Evolutionary conservation across 1,284 basidiomycete species (phyloP), one percentile per base, ranked within the genome.

Genomic region (Heterobasidion irregulare): DNA sequence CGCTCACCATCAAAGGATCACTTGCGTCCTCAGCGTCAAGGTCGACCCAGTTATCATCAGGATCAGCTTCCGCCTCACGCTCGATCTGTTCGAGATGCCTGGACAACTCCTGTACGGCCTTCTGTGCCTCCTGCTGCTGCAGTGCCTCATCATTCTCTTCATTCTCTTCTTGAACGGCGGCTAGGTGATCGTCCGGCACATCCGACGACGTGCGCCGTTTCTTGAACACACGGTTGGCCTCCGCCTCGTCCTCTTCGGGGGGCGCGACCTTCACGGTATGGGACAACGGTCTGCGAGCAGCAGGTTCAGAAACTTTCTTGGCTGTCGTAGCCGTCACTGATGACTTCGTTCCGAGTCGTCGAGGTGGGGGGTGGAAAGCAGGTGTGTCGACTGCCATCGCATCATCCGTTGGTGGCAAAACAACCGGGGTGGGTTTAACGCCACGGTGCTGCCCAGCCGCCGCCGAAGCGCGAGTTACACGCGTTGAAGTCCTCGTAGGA

Each of bases 1-100:
- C 94, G 72, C 86, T 90, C 58, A 97, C 95, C 95, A 98, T 98
- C 58, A 92, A 74, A 13, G 95, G 95, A 68, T 99, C 96, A 56
- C 94, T 93, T n/a, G 74, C 80, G 66, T 99, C 96, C 56, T 94
- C 95, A 3, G 84, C 87, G 64, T 98, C 96, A 16, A 98, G 79
- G 67, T 98, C 94, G 36, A 89, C 87, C 94, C 88, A 89, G 19
- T 75, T 66, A n/a, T 77, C 72, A 18, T 75, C 74, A 2, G 83
- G 82, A 58, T 87, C 83, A 0, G 79, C 83, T 63, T 86, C 82
- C 8, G 57, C 63, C 54, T 79, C 75, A 26, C 58, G 64, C 16
- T 78, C 70, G 9, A 74, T 67, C 54, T 69, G 61, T 47, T 64
- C 63, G 15, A 62, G 58, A 16, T 63, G 61, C n/a, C 60, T 63